These are phyloP conservation scores for Albugo laibachii DNA, from an alignment of 352 stramenopile species.

Conservation along the genomic window DNA sequence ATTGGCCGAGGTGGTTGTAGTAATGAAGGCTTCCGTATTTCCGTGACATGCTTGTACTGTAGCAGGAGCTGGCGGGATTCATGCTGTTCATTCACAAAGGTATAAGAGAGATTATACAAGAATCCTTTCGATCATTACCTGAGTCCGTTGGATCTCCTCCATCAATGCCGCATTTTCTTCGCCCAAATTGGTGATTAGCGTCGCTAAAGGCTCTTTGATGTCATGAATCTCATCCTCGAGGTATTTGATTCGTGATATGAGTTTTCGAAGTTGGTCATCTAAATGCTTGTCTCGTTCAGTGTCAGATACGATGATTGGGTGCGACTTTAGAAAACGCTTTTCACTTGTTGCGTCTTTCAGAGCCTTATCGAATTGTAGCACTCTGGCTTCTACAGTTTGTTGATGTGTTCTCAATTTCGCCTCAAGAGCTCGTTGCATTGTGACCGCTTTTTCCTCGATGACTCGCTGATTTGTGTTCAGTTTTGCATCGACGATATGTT, in stretches of 20 bases:
- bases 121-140: slow-evolving; percentile 11
- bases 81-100: slow-evolving; percentile 11
- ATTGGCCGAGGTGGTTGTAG: too few relatives aligned
- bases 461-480: slow-evolving; percentile 1
- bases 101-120: neutral
- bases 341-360: slow-evolving; percentile 17
- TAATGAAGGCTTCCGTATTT: too few relatives aligned
- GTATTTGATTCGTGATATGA: slow-evolving; percentile 3
- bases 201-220: slow-evolving; percentile 34
- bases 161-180: slow-evolving; percentile 51
- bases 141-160: slow-evolving; percentile 39
- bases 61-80: slow-evolving; percentile 42
- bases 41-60: slow-evolving; percentile 21
- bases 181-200: slow-evolving; percentile 28
- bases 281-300: neutral
- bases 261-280: slow-evolving; percentile 6
- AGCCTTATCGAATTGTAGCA: slow-evolving; percentile 15
- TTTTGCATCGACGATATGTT: too few relatives aligned
- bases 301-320: slow-evolving; percentile 3
- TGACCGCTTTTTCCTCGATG: slow-evolving; percentile 7
- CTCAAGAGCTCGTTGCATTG: slow-evolving; percentile 8
- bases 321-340: slow-evolving; percentile 16
- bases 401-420: slow-evolving; percentile 9
- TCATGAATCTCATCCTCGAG: slow-evolving; percentile 12
- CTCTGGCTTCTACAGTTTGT: slow-evolving; percentile 12